These are phyloP conservation scores for Toxicodendron radicans DNA, from an alignment of 345 rosid species.

Conservation along the genomic window DNA sequence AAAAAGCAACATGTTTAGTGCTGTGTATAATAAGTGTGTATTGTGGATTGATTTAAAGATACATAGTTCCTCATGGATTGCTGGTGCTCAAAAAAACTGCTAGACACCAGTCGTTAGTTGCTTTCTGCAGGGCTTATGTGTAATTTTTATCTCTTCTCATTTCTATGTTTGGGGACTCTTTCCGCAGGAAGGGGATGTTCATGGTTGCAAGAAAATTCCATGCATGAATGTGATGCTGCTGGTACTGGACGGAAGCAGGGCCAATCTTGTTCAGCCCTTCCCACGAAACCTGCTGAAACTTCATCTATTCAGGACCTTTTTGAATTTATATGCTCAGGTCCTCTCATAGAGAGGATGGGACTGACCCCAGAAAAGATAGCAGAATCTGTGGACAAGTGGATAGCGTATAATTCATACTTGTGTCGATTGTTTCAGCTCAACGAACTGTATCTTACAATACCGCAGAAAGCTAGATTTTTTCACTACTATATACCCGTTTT, in stretches of 20 bases:
- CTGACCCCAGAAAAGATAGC: conserved; percentile 61
- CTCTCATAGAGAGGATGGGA: conserved; percentile 65
- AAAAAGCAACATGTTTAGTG: neutral
- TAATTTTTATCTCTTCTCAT: neutral
- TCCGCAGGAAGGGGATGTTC: conserved; percentile 47
- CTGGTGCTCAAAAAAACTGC: neutral
- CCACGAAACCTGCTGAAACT: conserved; percentile 56
- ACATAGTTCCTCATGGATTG: neutral
- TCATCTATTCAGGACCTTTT: conserved; percentile 77
- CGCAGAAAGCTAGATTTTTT: conserved; percentile 78
- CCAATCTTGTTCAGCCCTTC: conserved; percentile 33
- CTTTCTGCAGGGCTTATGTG: neutral
- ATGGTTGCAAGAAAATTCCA: conserved; percentile 57
- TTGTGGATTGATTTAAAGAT: conserved; percentile 4
- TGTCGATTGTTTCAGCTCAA: conserved; percentile 71
- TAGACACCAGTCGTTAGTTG: neutral
- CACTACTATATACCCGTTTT: conserved; percentile 95
- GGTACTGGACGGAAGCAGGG: conserved; percentile 23
- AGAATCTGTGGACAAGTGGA: conserved; percentile 78
- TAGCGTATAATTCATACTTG: conserved; percentile 59
- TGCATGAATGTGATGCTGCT: conserved; percentile 24
- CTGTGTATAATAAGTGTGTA: too few species aligned
- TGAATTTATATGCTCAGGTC: conserved; percentile 82
- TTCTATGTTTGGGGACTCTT: conserved; percentile 23
- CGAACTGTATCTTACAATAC: conserved; percentile 59